These are phyloP conservation scores for Aureoboletus auriporus DNA, from an alignment of 768 basidiomycete species.

Conservation along the genomic window DNA sequence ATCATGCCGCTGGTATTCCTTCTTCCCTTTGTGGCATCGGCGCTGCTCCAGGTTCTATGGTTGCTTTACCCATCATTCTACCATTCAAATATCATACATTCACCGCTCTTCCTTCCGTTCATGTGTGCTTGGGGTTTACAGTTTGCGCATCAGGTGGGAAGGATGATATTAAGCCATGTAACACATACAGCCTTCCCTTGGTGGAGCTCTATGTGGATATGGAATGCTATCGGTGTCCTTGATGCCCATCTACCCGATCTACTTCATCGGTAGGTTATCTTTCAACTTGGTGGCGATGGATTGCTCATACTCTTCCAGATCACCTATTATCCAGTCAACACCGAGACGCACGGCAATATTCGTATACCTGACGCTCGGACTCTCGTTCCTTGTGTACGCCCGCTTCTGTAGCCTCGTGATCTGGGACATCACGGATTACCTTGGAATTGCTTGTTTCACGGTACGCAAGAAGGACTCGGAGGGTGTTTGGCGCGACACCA, in stretches of 20 bases:
- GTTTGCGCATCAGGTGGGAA: slow-evolving; percentile 85
- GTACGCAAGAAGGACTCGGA: slow-evolving; percentile 78
- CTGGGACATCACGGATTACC: slow-evolving; percentile 80
- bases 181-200: slow-evolving; percentile 79
- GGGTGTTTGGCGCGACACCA: slow-evolving; percentile 53
- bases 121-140: slow-evolving; percentile 90
- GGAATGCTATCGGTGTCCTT: slow-evolving; percentile 69
- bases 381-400: slow-evolving; percentile 69
- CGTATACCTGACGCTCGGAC: slow-evolving; percentile 62
- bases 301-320: slow-evolving; percentile 31
- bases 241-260: slow-evolving; percentile 80
- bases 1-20: slow-evolving; percentile 66
- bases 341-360: slow-evolving; percentile 60
- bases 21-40: slow-evolving; percentile 73
- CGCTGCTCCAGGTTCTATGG: slow-evolving; percentile 76
- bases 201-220: slow-evolving; percentile 86
- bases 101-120: slow-evolving; percentile 81
- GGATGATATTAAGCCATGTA: slow-evolving; percentile 91
- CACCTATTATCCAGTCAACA: slow-evolving; percentile 73
- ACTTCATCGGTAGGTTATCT: slow-evolving; percentile 54
- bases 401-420: slow-evolving; percentile 84
- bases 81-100: slow-evolving; percentile 68
- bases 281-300: slow-evolving; percentile 1
- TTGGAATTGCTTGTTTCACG: slow-evolving; percentile 94
- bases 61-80: slow-evolving; percentile 61